Conservation (phyloP, 306 rosid genomes). For the Acacia crassicarpa region DNA sequence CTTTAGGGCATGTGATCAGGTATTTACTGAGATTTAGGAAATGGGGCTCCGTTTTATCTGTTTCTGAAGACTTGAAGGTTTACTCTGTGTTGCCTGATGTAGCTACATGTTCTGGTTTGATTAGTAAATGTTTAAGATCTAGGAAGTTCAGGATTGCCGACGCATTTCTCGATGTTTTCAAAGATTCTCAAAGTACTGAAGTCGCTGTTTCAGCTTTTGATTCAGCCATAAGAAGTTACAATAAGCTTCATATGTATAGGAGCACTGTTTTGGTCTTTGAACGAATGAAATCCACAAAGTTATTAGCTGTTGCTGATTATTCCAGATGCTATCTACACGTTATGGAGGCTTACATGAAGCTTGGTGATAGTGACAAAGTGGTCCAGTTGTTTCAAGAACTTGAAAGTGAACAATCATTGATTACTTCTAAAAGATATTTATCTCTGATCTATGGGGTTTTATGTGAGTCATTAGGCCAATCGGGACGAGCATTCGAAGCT, state of each 20-base stretch:
- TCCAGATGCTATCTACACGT: constrained; percentile 48
- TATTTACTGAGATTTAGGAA: constrained; percentile 58
- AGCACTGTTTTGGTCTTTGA: constrained; percentile 46
- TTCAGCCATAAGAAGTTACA: constrained; percentile 62
- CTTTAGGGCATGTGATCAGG: constrained; percentile 52
- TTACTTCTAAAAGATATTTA: constrained; percentile 28
- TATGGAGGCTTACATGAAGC: constrained; percentile 61
- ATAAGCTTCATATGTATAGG: constrained; percentile 73
- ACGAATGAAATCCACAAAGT: constrained; percentile 34
- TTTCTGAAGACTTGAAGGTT: constrained; percentile 52
- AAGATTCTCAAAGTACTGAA: constrained; percentile 15
- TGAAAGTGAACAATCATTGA: constrained; percentile 31
- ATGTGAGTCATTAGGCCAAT: constrained; percentile 50
- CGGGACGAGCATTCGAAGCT: constrained; percentile 58
- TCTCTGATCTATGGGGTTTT: constrained; percentile 44
- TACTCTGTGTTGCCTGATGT: constrained; percentile 58
- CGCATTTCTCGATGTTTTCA: constrained; percentile 44
- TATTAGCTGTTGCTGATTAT: constrained; percentile 34
- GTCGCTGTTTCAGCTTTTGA: constrained; percentile 47
- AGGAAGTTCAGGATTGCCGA: constrained; percentile 60
- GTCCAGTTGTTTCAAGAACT: constrained; percentile 52
- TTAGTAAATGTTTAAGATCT: constrained; percentile 51
- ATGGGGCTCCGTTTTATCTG: constrained; percentile 46
- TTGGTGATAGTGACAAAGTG: constrained; percentile 46
- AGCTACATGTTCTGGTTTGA: constrained; percentile 52